Conservation (phyloP, 1,284 basidiomycete species). For the Fomitopsis palustris region DNA sequence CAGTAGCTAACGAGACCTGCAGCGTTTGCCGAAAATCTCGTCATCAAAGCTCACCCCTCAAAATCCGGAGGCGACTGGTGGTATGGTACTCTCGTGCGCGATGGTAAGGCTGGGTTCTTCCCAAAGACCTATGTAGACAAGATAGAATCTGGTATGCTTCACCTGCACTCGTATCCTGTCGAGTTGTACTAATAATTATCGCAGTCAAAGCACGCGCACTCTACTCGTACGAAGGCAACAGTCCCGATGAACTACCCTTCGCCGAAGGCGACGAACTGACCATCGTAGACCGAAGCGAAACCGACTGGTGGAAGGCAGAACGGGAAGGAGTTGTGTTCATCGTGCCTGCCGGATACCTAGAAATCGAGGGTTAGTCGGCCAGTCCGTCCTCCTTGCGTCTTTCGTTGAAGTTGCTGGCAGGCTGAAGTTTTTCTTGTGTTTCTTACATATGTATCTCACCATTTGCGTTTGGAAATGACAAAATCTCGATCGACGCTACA, state of each 20-base stretch:
- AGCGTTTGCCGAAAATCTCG: slow-evolving; percentile 83
- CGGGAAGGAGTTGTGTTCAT: slow-evolving; percentile 79
- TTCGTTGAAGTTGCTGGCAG: slow-evolving; percentile 61
- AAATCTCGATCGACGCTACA: slow-evolving; percentile 6
- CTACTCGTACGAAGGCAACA: slow-evolving; percentile 71
- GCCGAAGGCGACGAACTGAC: slow-evolving; percentile 72
- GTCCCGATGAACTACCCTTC: slow-evolving; percentile 80
- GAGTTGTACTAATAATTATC: slow-evolving; percentile 4
- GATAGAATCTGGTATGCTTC: slow-evolving; percentile 58
- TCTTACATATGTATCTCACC: slow-evolving; percentile 38
- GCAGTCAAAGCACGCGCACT: slow-evolving; percentile 71
- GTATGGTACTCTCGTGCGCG: slow-evolving; percentile 76
- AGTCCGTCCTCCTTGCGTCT: slow-evolving; percentile 44
- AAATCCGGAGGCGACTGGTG: slow-evolving; percentile 90
- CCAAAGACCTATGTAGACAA: slow-evolving; percentile 87
- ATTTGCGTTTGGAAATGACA: slow-evolving; percentile 25
- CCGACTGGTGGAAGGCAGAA: slow-evolving; percentile 94
- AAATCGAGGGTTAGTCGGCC: slow-evolving; percentile 82
- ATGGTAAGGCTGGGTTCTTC: slow-evolving; percentile 82
- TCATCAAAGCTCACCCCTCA: slow-evolving; percentile 81
- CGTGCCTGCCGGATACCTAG: slow-evolving; percentile 87
- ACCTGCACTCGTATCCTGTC: slow-evolving; percentile 6
- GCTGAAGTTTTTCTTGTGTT: slow-evolving; percentile 64
- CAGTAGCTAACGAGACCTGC: slow-evolving; percentile 9
- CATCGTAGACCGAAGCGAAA: slow-evolving; percentile 79